These are phyloP conservation scores for Fonsecaea monophora DNA, from an alignment of 2,329 filamentous ascomycete genomes.

Conservation along the genomic window DNA sequence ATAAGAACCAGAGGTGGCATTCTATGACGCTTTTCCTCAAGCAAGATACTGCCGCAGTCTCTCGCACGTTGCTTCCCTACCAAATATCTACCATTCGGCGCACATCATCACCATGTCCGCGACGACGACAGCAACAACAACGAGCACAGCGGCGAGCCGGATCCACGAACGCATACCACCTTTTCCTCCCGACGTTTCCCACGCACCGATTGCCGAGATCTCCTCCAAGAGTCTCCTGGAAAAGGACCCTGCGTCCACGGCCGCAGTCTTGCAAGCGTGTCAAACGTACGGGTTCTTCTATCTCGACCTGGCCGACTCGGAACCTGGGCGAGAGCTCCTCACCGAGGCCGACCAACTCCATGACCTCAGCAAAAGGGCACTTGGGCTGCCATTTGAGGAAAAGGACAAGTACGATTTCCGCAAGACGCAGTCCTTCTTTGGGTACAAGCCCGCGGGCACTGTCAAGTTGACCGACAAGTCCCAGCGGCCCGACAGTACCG, in stretches of 20 bases:
- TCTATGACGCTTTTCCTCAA: background rate
- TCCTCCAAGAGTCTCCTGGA: slow-evolving; percentile 48
- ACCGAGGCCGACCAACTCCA: slow-evolving; percentile 53
- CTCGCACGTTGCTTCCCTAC: background rate
- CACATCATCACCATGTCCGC: background rate
- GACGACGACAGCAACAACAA: background rate
- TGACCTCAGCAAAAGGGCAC: slow-evolving; percentile 54
- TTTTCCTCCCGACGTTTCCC: background rate
- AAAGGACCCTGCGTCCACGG: slow-evolving; percentile 44
- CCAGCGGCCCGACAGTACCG: slow-evolving; percentile 35
- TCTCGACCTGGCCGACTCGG: slow-evolving; percentile 53
- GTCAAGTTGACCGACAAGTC: slow-evolving; percentile 34
- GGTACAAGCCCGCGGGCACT: slow-evolving; percentile 26
- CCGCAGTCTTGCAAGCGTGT: slow-evolving; percentile 48
- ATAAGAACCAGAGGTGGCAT: background rate
- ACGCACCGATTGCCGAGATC: slow-evolving; percentile 51
- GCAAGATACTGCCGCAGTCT: too few relatives aligned
- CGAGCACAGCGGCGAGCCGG: background rate
- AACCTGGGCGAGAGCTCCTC: slow-evolving; percentile 49
- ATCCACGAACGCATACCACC: background rate
- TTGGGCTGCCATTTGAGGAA: slow-evolving; percentile 49
- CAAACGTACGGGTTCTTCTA: slow-evolving; percentile 63
- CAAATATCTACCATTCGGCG: background rate
- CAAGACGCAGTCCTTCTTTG: slow-evolving; percentile 43
- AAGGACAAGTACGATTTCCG: slow-evolving; percentile 39